Base-by-base conservation (phyloP, 495 filamentous ascomycete genomes). In the Penicillium coffeae region DNA sequence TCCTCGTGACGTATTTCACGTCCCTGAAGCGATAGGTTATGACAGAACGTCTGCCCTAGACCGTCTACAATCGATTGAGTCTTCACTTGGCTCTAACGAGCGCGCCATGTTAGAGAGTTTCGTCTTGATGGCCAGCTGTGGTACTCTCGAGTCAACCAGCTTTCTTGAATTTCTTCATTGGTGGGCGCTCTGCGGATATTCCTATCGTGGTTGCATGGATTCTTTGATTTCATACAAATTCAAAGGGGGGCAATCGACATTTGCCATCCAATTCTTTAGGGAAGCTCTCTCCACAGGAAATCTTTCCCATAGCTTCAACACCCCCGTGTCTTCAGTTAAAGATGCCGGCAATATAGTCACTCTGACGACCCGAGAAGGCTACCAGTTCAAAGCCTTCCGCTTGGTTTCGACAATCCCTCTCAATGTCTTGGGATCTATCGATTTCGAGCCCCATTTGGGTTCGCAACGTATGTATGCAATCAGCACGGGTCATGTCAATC, bases 371-470 rank as follows among this genome's bases (percentile, higher is more conserved):
- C 51, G 54, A 8, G 44, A 55, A 42, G 48, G 56, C 6, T 39
- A 35, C 8, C 40, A 36, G 9, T 60, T 48, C 45, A 43, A 38
- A 3, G 58, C 39, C 3, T 22, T 42, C 33, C 47, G 53, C 27
- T 40, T 64, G 25, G 45, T 68, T 8, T 58, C 51, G 5, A 66
- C 65, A 3, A 64, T 68, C 10, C 65, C 65, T 0, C 38, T 68
- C 9, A 61, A 63, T 15, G 64, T 68, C 9, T 45, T 68, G 3
- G 49, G 41, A 3, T 40, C 48, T 25, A 46, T 68, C 14, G 18
- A 45, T 1, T 67, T 67, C 48, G 38, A 45, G 25, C 59, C 59
- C 16, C 62, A 59, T n/a, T 45, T 69, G 3, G 49, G 48, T 20
- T 13, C 49, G 4, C 34, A 46, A 6, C 56, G 59, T 8, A 45